Evolutionary conservation across 345 rosid genomes (phyloP).

Genomic region (Bretschneidera sinensis): DNA sequence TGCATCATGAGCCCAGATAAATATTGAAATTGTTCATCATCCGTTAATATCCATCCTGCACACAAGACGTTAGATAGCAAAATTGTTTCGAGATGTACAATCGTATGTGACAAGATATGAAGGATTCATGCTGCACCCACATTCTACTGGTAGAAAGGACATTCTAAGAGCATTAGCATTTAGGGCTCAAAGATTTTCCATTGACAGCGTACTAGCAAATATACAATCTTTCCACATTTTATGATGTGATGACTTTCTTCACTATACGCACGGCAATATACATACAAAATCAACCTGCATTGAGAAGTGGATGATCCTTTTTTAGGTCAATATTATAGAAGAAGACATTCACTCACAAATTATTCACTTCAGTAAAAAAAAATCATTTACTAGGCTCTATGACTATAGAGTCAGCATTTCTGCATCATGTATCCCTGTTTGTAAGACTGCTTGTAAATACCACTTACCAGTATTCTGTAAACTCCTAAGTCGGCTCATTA

Average conservation of each 20-base stretch:
- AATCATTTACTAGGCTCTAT: no score
- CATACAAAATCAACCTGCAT: no score
- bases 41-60: slow-evolving; percentile 85
- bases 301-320: no score
- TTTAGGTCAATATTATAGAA: no score
- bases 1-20: slow-evolving; percentile 57
- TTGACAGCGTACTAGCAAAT: not conserved
- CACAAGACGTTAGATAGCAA: slow-evolving; percentile 1
- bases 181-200: not conserved
- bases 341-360: no score
- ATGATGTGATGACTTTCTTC: not conserved
- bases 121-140: not conserved
- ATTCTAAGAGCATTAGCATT: not conserved
- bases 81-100: no score
- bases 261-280: no score
- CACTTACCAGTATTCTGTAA: slow-evolving; percentile 60
- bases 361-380: no score
- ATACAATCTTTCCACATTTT: not conserved
- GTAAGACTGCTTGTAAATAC: no score
- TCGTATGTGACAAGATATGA: not conserved
- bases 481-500: slow-evolving; percentile 54
- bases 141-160: not conserved
- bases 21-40: slow-evolving; percentile 76
- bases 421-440: no score
- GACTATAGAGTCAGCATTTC: not conserved